These are phyloP conservation scores for Monilinia polystroma DNA, from an alignment of 2,329 filamentous ascomycete species.

Conservation along the genomic window DNA sequence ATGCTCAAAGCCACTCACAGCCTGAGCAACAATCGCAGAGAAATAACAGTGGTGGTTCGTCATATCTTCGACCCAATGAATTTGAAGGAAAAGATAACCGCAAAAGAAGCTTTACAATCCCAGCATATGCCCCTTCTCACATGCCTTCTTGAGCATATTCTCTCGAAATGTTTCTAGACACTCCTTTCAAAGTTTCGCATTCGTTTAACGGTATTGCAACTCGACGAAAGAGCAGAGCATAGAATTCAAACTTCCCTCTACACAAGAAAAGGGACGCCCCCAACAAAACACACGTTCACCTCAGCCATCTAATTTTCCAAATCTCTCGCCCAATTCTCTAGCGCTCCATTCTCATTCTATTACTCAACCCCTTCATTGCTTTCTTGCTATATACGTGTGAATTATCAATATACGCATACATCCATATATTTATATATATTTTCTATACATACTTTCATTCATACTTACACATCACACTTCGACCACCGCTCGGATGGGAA, in stretches of 20 bases:
- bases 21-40: slow-evolving; percentile 22
- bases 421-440: slow-evolving; percentile 1
- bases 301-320: background rate
- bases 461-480: background rate
- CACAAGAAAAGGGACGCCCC: background rate
- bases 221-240: slow-evolving; percentile 9
- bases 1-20: slow-evolving; percentile 29
- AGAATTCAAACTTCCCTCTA: background rate
- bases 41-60: slow-evolving; percentile 32
- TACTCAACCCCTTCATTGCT: background rate
- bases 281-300: background rate
- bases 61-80: slow-evolving; percentile 32
- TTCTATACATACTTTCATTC: slow-evolving; percentile 12
- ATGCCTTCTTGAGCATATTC: slow-evolving; percentile 9
- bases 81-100: slow-evolving; percentile 37
- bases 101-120: slow-evolving; percentile 38
- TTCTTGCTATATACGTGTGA: slow-evolving; percentile 7
- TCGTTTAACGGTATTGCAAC: slow-evolving; percentile 1
- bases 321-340: background rate
- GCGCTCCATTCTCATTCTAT: background rate
- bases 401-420: background rate
- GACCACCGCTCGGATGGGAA: background rate
- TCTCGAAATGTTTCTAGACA: background rate
- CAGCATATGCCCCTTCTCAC: slow-evolving; percentile 27
- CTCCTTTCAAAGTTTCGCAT: background rate